Evolutionary conservation across 305 asterid species (phyloP).

Genomic region (Fraxinus paxiana): DNA sequence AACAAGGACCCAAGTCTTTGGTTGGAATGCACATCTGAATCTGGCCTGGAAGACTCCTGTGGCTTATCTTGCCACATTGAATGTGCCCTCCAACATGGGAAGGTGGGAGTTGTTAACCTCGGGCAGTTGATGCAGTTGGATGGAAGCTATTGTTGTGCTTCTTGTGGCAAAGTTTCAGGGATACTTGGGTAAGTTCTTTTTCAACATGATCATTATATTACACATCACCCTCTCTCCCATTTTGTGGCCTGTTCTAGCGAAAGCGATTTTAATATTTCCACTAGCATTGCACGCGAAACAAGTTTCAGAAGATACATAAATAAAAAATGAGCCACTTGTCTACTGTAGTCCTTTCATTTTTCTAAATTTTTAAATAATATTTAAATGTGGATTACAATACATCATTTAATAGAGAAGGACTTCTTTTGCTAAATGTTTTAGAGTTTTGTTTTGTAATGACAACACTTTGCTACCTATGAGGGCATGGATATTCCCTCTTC

Average conservation of each 20-base stretch:
- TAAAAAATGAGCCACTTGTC: background rate
- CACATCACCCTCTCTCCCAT: background rate
- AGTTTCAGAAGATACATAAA: background rate
- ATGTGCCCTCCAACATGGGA: slow-evolving; percentile 75
- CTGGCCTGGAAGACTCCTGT: slow-evolving; percentile 65
- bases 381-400: background rate
- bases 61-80: slow-evolving; percentile 94
- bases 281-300: background rate
- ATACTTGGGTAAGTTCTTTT: slow-evolving; percentile 66
- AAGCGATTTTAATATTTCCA: background rate
- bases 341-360: background rate
- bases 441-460: background rate
- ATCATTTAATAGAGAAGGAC: background rate
- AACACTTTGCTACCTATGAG: background rate
- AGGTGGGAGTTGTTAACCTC: slow-evolving; percentile 79
- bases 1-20: slow-evolving; percentile 97
- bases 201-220: background rate
- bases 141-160: slow-evolving; percentile 93
- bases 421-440: background rate
- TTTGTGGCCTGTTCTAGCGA: background rate
- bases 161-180: slow-evolving; percentile 92
- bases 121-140: slow-evolving; percentile 88
- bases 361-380: background rate
- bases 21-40: slow-evolving; percentile 80
- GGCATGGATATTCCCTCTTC: background rate